A percentile compares a stretch with the other conserved stretches of the same genome.
Conservation (phyloP, 805 yeast genomes). For the Wilhelminamyces savonicus region DNA sequence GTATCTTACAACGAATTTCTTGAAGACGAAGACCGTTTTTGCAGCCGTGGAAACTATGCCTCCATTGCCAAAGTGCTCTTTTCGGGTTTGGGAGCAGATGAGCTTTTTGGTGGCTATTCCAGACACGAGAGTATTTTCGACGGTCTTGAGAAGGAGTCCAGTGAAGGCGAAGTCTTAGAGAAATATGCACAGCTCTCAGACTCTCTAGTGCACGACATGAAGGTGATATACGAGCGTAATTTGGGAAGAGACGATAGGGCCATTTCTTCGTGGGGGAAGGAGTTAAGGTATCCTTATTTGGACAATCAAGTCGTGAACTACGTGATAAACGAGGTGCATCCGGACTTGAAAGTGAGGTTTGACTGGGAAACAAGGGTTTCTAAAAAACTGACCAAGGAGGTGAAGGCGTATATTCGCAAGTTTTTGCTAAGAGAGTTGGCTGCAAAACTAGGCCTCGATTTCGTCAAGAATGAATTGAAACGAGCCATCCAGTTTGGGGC, state of each 20-base stretch:
- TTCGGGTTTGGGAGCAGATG: conserved; percentile 97
- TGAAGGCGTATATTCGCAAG: conserved; percentile 37
- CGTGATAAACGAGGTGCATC: conserved; percentile 43
- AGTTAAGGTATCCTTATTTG: conserved; percentile 80
- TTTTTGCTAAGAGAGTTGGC: conserved; percentile 62
- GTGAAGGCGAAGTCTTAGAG: conserved; percentile 10
- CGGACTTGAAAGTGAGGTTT: conserved; percentile 36
- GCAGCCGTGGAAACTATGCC: conserved; percentile 21
- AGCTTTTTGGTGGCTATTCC: conserved; percentile 92
- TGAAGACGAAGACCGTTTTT: conserved; percentile 3
- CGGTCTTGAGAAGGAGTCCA: conserved; percentile 10
- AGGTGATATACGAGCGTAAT: conserved; percentile 70
- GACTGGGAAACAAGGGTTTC: conserved; percentile 16
- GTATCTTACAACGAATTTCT: conserved; percentile 14
- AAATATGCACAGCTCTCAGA: conserved; percentile 38
- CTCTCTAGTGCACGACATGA: conserved; percentile 67
- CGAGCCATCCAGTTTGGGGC: conserved; percentile 98
- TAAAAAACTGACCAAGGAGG: conserved; percentile 21
- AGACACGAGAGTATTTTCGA: conserved; percentile 59
- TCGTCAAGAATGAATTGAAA: conserved; percentile 70
- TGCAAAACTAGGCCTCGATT: conserved; percentile 35
- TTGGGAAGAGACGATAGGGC: conserved; percentile 91
- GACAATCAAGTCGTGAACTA: conserved; percentile 53
- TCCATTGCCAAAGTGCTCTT: conserved; percentile 65
- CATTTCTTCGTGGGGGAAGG: conserved; percentile 80